Percentiles rank a stretch among this genome's conserved stretches.
Conservation (phyloP, 768 basidiomycete genomes). For the Sporobolomyces pararoseus region DNA sequence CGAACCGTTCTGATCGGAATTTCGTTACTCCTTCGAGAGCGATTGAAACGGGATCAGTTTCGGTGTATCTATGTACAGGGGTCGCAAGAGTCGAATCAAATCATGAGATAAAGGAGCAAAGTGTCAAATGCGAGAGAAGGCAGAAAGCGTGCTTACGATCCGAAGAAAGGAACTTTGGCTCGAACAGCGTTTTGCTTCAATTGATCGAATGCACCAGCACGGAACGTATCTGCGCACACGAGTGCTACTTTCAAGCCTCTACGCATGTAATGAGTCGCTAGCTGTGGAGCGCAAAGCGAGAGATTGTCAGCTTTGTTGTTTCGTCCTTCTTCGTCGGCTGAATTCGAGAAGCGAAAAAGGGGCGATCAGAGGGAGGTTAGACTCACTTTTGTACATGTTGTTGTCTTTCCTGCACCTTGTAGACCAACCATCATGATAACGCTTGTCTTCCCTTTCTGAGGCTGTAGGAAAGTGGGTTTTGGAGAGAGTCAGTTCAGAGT, state of each 20-base stretch:
- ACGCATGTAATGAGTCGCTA: conserved; percentile 94
- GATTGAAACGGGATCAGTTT: conserved; percentile 93
- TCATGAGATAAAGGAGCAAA: no score
- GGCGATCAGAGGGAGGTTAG: neutral
- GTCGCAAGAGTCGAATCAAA: no score
- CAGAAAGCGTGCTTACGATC: conserved; percentile 54
- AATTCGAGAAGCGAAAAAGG: no score
- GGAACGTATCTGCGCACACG: conserved; percentile 98
- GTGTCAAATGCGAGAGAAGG: neutral
- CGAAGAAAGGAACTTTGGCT: conserved; percentile 98
- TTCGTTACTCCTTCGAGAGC: conserved; percentile 91
- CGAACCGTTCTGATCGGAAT: conserved; percentile 97
- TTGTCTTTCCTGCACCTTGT: conserved; percentile 73
- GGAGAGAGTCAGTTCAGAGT: no score
- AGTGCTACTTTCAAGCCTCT: conserved; percentile 95
- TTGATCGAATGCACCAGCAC: conserved; percentile 98
- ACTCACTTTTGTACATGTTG: conserved; percentile 83
- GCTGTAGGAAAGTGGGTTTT: conserved; percentile 55
- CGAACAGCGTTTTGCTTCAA: conserved; percentile 97
- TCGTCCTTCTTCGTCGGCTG: no score
- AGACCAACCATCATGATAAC: conserved; percentile 68
- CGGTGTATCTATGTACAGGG: conserved; percentile 63
- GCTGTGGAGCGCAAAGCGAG: conserved; percentile 46
- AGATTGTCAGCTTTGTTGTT: no score
- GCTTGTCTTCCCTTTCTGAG: conserved; percentile 87